phyloP scores from a whole-genome alignment of 345 rosid genomes.

The Rhodamnia rubescens region DNA sequence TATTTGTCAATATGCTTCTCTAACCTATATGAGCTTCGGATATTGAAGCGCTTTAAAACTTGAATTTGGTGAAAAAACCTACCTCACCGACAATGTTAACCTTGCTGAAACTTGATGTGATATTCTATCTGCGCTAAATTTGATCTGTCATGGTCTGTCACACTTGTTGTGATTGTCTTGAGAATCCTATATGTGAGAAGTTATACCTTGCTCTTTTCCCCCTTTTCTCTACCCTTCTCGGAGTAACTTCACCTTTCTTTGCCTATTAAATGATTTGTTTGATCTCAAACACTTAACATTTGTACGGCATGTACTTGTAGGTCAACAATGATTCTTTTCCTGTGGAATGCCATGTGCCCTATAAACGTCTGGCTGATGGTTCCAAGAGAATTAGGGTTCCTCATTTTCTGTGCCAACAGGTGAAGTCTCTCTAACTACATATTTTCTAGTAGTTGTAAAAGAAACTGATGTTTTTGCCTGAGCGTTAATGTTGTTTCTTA shows the following conservation, averaged over 20 bases:
- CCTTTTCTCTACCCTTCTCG: not conserved
- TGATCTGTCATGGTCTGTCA: too few species aligned
- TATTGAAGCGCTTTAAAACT: not conserved
- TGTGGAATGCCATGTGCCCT: constrained; percentile 44
- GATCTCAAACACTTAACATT: not conserved
- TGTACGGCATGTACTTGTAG: constrained; percentile 15
- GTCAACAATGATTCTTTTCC: constrained; percentile 24
- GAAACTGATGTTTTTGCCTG: not conserved
- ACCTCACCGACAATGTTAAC: not conserved
- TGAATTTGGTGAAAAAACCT: not conserved
- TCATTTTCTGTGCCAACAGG: constrained; percentile 46
- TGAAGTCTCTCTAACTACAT: not conserved
- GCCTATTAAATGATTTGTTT: not conserved
- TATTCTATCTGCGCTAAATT: not conserved
- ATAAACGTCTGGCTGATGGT: constrained; percentile 76
- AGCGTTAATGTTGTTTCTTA: not conserved
- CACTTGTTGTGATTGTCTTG: not conserved
- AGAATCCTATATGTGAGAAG: not conserved
- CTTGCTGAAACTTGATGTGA: not conserved
- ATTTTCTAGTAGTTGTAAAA: not conserved
- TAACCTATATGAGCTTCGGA: not conserved
- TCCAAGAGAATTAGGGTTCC: constrained; percentile 79
- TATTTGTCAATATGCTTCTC: not conserved
- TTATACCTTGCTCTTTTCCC: not conserved
- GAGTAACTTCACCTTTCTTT: not conserved